A percentile compares a stretch with the other conserved stretches of the same genome.
phyloP scores from a whole-genome alignment of 257 asterid genomes.

The Solanum neorickii region DNA sequence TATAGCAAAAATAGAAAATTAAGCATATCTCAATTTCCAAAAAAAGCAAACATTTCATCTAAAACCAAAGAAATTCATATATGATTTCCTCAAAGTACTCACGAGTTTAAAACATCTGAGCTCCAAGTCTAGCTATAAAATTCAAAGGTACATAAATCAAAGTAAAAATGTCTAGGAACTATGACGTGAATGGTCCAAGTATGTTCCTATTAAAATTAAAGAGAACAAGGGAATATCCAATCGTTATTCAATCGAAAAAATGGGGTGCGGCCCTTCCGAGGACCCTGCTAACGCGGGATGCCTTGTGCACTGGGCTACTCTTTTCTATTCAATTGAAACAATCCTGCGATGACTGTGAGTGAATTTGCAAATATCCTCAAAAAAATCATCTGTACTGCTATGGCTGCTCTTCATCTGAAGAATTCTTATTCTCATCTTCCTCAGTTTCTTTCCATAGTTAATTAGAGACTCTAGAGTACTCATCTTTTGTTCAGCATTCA shows the following conservation, averaged over 20 bases:
- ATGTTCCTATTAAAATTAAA: not conserved
- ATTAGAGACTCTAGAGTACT: conserved; percentile 68
- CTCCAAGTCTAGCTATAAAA: not conserved
- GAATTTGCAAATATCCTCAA: conserved; percentile 83
- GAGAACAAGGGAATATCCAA: not conserved
- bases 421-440: conserved; percentile 69
- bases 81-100: not conserved
- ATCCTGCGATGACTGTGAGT: conserved; percentile 51
- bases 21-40: not conserved
- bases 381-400: conserved; percentile 92
- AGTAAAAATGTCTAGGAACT: not conserved
- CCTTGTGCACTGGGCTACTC: not conserved
- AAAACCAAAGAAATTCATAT: not conserved
- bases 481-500: conserved; percentile 96
- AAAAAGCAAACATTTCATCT: not conserved
- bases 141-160: not conserved
- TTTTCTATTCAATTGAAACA: conserved; percentile 49
- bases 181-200: not conserved
- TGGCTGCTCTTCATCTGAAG: conserved; percentile 98
- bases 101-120: not conserved
- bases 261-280: not conserved
- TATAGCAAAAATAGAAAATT: not conserved
- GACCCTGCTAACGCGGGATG: not conserved
- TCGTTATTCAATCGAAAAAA: conserved; percentile 52
- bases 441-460: conserved; percentile 45